Evolutionary conservation across 805 yeast species (phyloP), one percentile per base, ranked within the genome.

Genomic region (Yarrowia sp.): DNA sequence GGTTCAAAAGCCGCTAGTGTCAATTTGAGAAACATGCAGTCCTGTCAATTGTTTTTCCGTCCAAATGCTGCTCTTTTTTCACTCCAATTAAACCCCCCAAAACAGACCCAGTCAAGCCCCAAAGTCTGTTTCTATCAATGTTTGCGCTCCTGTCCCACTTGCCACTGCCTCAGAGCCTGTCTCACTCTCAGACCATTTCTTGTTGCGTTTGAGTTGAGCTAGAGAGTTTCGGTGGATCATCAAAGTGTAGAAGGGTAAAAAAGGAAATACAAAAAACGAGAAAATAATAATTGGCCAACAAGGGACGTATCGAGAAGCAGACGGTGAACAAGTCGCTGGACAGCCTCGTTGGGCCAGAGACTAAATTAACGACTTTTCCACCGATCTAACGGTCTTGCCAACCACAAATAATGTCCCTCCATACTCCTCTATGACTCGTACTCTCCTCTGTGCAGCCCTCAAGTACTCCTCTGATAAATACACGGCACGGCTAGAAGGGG

Each of bases 171-270:
- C 54, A 48, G 54, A 48, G 48, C 24, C 21, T 8, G 33, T 30
- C 36, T 46, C 33, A 3, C 22, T 16, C 51, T 48, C 54, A 48
- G 54, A 48, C 54, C 54, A 48, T 32, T 48, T 32, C 11, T 48
- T 48, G 12, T 12, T 48, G 52, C 17, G 9, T 48, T 48, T 48
- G 54, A 16, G 54, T 48, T 48, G 54, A 48, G n/a, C n/a, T n/a
- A n/a, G n/a, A n/a, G n/a, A n/a, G 54, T 48, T 48, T 48, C 38
- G 54, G 54, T 32, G 54, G 38, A 48, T 48, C 54, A 12, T 48
- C 28, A 12, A 12, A 21, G 17, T 8, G 7, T 33, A n/a, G 49
- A 46, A 46, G 17, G n/a, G 35, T 8, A n/a, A n/a, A n/a, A n/a
- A n/a, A n/a, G 30, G 30, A 26, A 26, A 26, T 5, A 8, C 8